Percentiles rank a stretch among this genome's conserved stretches.
These are phyloP conservation scores for Verticillium nubilum DNA, from an alignment of 2,329 filamentous ascomycete species.

Conservation along the genomic window DNA sequence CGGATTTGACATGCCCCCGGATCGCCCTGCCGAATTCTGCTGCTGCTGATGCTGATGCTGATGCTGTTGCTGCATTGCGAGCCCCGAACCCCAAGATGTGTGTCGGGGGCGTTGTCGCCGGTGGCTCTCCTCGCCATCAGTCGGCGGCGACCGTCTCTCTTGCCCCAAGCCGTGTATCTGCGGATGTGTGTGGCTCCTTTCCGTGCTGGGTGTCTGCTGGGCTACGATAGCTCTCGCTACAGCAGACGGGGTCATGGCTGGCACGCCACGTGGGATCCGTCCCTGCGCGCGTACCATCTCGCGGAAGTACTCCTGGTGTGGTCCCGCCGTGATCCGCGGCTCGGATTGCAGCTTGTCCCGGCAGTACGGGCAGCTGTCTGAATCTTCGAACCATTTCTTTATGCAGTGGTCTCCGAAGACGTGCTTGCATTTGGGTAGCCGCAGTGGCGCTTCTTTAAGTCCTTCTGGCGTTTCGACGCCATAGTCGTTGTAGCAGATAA, in stretches of 20 bases:
- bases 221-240: not conserved
- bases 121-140: not conserved
- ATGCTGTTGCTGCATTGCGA: not conserved
- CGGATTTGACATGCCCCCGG: not conserved
- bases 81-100: not conserved
- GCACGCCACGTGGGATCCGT: not conserved
- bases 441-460: conserved; percentile 48
- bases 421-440: conserved; percentile 57
- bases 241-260: not conserved
- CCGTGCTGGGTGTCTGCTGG: not conserved
- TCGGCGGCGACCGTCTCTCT: not conserved
- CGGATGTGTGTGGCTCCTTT: not conserved
- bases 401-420: conserved; percentile 61
- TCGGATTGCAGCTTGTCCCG: conserved; percentile 55
- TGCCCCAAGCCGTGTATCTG: not conserved
- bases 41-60: not conserved
- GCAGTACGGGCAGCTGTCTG: conserved; percentile 60
- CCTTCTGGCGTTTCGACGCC: conserved; percentile 53
- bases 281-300: not conserved
- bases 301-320: not conserved
- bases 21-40: not conserved
- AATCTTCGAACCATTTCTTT: conserved; percentile 59
- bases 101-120: not conserved
- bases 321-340: conserved; percentile 11
- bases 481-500: conserved; percentile 62